Base-by-base conservation (phyloP, 73 alveolate species). In the Stentor coeruleus region DNA sequence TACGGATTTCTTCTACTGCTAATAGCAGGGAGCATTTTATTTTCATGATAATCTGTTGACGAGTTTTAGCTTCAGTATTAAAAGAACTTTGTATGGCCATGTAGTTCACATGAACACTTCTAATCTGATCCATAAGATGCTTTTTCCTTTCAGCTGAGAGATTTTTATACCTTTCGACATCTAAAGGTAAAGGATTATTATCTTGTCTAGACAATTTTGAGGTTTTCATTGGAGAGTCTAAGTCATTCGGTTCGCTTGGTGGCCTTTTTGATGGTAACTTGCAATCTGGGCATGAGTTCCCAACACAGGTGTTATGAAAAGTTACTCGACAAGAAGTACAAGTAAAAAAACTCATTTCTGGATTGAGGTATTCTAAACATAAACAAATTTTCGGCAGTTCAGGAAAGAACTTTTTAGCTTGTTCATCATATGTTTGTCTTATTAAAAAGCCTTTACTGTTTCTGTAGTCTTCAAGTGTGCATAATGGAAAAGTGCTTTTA, bases 261-360 rank as follows among this genome's bases (percentile, higher is more conserved):
- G n/a, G 36, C 36, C 79, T 20, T 33, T 66, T 66, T 20, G 14
- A 33, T 20, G 79, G 79, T 33, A 66, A 66, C 20, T 20, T 11
- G 79, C 79, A 66, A 40, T 20, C 39, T 66, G 79, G 79, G 33
- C 79, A 66, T 20, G 79, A 66, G 14, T 20, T 20, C 20, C 37
- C 39, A 28, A 31, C 37, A 31, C 79, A 66, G 39, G 79, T 15
- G 37, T 26, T 40, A 66, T 66, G 79, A 2, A 66, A 66, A 31
- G 37, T 31, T 66, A 11, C 26, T 28, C 15, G 11, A 40, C 79
- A 66, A 20, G n/a, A 28, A 37, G n/a, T 20, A 33, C 79, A 66
- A 11, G 33, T 66, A 11, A 31, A 20, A 66, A 0, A 66, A 28
- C 33, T 33, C 0, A 66, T 20, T 14, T 66, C 79, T 28, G 79